Conservation (phyloP, 2,329 filamentous ascomycete genomes). For the Aspergillus chevalieri region DNA sequence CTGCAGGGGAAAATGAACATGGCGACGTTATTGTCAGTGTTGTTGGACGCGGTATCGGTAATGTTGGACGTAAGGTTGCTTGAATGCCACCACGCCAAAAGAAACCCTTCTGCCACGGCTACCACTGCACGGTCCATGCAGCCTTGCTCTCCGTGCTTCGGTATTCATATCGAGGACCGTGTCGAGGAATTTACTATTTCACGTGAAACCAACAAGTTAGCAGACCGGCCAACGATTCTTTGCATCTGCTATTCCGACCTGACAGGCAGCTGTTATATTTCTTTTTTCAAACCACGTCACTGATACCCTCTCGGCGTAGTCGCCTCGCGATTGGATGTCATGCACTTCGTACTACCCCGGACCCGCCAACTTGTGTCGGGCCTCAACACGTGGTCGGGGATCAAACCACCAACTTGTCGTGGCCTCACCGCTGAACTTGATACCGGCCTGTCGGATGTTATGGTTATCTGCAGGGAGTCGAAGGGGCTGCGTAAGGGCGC, state of each 20-base stretch:
- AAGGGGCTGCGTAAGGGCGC: too few species aligned
- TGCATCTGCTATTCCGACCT: background rate
- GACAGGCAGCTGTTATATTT: background rate
- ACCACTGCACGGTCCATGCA: background rate
- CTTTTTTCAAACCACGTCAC: background rate
- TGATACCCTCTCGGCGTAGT: background rate
- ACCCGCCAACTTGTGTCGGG: background rate
- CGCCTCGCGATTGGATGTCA: background rate
- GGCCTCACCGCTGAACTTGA: background rate
- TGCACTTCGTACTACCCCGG: conserved; percentile 3
- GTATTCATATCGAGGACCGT: background rate
- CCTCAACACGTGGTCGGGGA: background rate
- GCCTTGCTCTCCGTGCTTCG: background rate
- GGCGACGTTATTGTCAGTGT: conserved; percentile 79
- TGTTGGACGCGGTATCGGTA: conserved; percentile 88
- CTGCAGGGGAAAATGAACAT: conserved; percentile 56
- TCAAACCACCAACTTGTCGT: background rate
- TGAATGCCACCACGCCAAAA: conserved; percentile 27
- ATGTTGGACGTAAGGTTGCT: conserved; percentile 85
- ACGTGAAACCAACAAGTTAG: background rate
- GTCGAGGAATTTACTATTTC: background rate
- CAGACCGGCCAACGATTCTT: background rate
- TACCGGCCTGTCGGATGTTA: background rate
- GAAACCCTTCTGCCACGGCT: background rate
- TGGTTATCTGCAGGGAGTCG: background rate